phyloP scores from a whole-genome alignment of 2,329 filamentous ascomycete species.

The Neofusicoccum kwambonambiense region DNA sequence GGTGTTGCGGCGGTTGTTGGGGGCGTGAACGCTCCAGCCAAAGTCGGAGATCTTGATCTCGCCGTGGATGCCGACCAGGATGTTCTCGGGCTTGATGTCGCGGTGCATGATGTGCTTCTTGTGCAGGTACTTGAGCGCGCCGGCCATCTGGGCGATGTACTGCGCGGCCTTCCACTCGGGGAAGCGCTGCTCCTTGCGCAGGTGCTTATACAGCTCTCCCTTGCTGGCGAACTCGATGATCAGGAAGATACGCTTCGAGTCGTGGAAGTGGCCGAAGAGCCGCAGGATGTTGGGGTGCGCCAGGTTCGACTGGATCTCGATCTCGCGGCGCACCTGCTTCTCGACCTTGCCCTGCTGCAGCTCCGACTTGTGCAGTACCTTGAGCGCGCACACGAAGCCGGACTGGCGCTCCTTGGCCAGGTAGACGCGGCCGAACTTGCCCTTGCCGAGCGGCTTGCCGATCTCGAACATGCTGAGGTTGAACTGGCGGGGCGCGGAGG shows the following conservation, averaged over 20 bases:
- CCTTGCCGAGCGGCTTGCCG: slow-evolving; percentile 79
- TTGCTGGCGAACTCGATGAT: slow-evolving; percentile 85
- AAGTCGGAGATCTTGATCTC: slow-evolving; percentile 99
- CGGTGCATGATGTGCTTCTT: slow-evolving; percentile 97
- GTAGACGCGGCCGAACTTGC: slow-evolving; percentile 85
- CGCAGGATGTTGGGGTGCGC: slow-evolving; percentile 82
- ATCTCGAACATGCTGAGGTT: slow-evolving; percentile 96
- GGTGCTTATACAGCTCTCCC: slow-evolving; percentile 84
- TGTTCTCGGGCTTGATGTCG: slow-evolving; percentile 98
- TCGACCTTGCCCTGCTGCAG: slow-evolving; percentile 77
- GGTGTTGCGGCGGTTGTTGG: slow-evolving; percentile 88
- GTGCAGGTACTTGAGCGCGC: slow-evolving; percentile 84
- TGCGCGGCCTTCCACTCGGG: slow-evolving; percentile 83
- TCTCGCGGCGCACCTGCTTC: slow-evolving; percentile 83
- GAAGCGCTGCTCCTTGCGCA: slow-evolving; percentile 75
- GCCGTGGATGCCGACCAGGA: slow-evolving; percentile 90
- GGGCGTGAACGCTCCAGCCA: slow-evolving; percentile 96
- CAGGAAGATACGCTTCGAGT: slow-evolving; percentile 82
- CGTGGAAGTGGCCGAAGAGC: slow-evolving; percentile 84
- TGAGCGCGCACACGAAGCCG: slow-evolving; percentile 82
- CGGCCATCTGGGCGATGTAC: slow-evolving; percentile 89
- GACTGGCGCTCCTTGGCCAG: slow-evolving; percentile 75
- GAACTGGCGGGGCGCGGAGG: slow-evolving; percentile 55
- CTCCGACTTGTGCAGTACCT: slow-evolving; percentile 83
- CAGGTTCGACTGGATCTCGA: slow-evolving; percentile 86